Base-by-base conservation (phyloP, 306 rosid genomes). In the Comarum palustre region DNA sequence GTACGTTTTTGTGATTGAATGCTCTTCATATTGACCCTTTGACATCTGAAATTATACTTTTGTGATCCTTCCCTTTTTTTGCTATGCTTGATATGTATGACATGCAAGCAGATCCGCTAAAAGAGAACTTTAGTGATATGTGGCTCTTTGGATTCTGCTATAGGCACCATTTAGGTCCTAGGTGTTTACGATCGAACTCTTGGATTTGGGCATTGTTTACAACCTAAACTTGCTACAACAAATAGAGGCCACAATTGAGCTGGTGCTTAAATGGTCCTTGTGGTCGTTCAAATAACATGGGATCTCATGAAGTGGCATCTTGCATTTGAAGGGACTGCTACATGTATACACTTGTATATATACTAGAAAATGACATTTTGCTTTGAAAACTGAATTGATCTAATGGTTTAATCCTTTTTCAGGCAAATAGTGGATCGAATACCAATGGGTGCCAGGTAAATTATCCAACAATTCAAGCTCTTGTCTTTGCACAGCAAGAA, bases 401-500 rank as follows among this genome's bases (percentile, higher is more conserved):
- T 68, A 38, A 32, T 75, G 6, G 19, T 27, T 4, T n/a, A 27
- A 47, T 77, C 55, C 69, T 74, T 80, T 72, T 84, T 71, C 96
- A 94, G 99, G 97, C 99, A 78, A 94, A 94, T 66, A 94, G 99
- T 17, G 97, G 99, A 58, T 86, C 81, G 57, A 85, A 85, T 76
- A 84, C 96, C 71, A 94, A 94, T 72, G 99, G 96, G 31, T 86
- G 91, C 82, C 99, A 94, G 99, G 99, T 94, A 85, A 29, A 38
- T 38, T 38, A 66, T 55, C 43, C 52, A 39, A 39, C 65, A 55
- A 39, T 54, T 14, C 31, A 65, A 22, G 16, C 43, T 71, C 32
- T 54, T 65, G 73, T 65, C 81, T 63, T 27, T 38, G 52, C 24
- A 5, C 6, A 38, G 24, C 32, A 38, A 54, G 8, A 52, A 20